A percentile compares a stretch with the other conserved stretches of the same genome.
These are phyloP conservation scores for Hygrocybe coccinea DNA, from an alignment of 768 basidiomycete species.

Conservation along the genomic window DNA sequence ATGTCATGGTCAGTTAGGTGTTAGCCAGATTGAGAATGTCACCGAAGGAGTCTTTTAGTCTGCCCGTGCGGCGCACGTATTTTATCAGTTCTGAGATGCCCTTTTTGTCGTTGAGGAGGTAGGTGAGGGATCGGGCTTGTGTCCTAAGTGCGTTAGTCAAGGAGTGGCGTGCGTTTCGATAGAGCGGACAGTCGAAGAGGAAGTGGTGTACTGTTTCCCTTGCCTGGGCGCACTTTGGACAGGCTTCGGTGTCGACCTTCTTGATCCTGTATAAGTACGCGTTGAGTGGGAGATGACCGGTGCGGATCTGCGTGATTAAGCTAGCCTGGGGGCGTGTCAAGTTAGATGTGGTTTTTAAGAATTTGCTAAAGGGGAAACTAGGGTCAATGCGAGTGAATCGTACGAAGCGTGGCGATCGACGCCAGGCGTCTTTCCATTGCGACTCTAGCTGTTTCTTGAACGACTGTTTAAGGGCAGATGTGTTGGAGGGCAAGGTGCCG, in stretches of 20 bases:
- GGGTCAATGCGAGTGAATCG: neutral
- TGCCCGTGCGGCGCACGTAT: constrained; percentile 1
- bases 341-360: neutral
- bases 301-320: constrained; percentile 7
- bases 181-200: too few species aligned
- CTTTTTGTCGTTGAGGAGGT: too few species aligned
- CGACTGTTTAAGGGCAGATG: neutral
- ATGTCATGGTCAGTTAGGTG: too few species aligned
- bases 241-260: too few species aligned
- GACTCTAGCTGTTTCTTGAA: neutral
- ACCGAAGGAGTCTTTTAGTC: neutral
- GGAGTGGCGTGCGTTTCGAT: too few species aligned
- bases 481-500: neutral
- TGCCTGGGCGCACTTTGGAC: too few species aligned
- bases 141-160: too few species aligned
- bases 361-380: neutral
- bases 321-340: neutral
- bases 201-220: too few species aligned
- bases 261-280: too few species aligned
- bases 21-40: neutral
- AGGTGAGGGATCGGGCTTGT: neutral
- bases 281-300: constrained; percentile 7
- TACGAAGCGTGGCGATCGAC: neutral
- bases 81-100: too few species aligned
- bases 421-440: neutral